Evolutionary conservation across 371 early-diverging fungal species (phyloP).

Genomic region (Paramicrosporidium saccamoebae): DNA sequence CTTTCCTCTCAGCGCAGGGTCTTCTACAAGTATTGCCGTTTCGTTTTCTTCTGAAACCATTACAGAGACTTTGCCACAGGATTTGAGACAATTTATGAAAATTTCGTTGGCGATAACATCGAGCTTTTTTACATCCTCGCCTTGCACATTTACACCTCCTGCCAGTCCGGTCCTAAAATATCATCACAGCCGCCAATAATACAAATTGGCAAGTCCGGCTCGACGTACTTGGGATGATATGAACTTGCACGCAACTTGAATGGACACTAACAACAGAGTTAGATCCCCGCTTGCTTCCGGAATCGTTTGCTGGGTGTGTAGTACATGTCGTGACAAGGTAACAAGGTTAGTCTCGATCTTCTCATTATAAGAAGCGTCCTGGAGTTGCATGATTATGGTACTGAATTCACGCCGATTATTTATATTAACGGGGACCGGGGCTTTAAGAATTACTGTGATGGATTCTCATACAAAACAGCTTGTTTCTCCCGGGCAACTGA

Average conservation of each 20-base stretch:
- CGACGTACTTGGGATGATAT: slow-evolving; percentile 80
- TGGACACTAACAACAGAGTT: slow-evolving; percentile 48
- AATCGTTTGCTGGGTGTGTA: slow-evolving; percentile 44
- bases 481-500: slow-evolving; percentile 56
- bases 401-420: too few relatives aligned
- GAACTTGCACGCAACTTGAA: slow-evolving; percentile 86
- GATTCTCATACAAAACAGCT: too few relatives aligned
- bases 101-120: slow-evolving; percentile 88
- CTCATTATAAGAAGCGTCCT: too few relatives aligned
- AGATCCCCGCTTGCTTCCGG: slow-evolving; percentile 78
- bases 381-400: too few relatives aligned
- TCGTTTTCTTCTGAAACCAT: slow-evolving; percentile 89
- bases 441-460: too few relatives aligned
- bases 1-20: slow-evolving; percentile 29
- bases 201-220: slow-evolving; percentile 78
- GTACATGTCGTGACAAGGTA: slow-evolving; percentile 70
- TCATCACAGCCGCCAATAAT: slow-evolving; percentile 1
- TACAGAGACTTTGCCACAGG: slow-evolving; percentile 61
- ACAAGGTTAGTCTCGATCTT: slow-evolving; percentile 47
- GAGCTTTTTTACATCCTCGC: slow-evolving; percentile 81
- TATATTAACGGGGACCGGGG: too few relatives aligned
- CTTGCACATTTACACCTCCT: slow-evolving; percentile 53
- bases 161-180: slow-evolving; percentile 41
- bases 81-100: slow-evolving; percentile 66
- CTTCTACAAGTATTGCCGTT: slow-evolving; percentile 49